Evolutionary conservation across 768 basidiomycete species (phyloP), one percentile per base, ranked within the genome.

Genomic region (Mycena albidolilacea): DNA sequence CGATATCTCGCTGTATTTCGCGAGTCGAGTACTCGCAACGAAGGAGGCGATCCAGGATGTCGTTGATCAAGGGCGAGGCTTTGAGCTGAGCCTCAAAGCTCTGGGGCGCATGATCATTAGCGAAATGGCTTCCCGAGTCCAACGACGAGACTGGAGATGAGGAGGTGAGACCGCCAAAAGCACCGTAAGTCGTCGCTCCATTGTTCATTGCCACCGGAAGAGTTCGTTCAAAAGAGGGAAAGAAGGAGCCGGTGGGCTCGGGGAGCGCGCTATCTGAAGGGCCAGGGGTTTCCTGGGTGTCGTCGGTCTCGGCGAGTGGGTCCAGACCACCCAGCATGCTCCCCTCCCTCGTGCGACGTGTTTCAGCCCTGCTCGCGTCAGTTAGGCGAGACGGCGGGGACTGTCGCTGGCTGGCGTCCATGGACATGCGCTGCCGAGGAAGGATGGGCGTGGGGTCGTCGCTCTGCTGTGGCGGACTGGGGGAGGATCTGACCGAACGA

Each of bases 131-230:
- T 64, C 88, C 90, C 12, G 94, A 95, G 79, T 91, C 92, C 76
- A 93, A 79, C 12, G 94, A 95, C 9, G 94, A 95, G 21, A 90
- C 93, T 8, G 94, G 94, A 2, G 94, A 95, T 3, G 90, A 86
- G 3, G 94, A 93, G 5, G 86, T 84, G 76, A 89, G 86, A 38
- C 86, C 83, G 38, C 86, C 85, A 19, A 79, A 85, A 55, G 80
- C 79, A 71, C 85, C 85, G 77, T 86, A 86, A 5, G 87, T 84
- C 8, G 86, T 84, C 9, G 86, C 80, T 58, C 83, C 78, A 77
- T 80, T 75, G 75, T 78, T 73, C 58, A 66, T 19, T 35, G 70
- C 50, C 43, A 71, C 37, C 0, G 72, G 62, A 57, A 64, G 55
- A 7, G 67, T 67, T 12, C 72, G 72, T 50, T 69, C 72, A 41